A percentile compares a stretch with the other conserved stretches of the same genome.
phyloP scores from a whole-genome alignment of 192 early-diverging fungal genomes.

The Gonapodya prolifera region DNA sequence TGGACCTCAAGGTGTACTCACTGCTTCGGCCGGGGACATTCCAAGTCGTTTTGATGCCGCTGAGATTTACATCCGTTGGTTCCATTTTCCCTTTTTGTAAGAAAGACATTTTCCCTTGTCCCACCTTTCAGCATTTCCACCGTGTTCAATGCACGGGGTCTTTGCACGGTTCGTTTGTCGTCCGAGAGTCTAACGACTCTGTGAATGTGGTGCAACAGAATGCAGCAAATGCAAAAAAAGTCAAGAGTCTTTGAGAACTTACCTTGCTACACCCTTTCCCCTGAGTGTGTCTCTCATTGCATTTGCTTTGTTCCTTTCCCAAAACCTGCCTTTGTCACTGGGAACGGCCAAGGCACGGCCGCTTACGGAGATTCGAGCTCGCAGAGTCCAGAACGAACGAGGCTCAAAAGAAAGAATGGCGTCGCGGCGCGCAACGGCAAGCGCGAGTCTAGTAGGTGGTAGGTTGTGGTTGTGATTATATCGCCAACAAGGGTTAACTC shows the following conservation, averaged over 20 bases:
- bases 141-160: constrained; percentile 12
- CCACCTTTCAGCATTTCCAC: constrained; percentile 27
- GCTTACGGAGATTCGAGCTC: constrained; percentile 10
- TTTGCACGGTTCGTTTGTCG: neutral
- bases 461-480: neutral
- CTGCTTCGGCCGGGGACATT: constrained; percentile 29
- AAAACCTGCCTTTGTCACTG: constrained; percentile 6
- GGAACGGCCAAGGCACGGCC: neutral
- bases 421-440: constrained; percentile 40
- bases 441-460: constrained; percentile 12
- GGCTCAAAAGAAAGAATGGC: constrained; percentile 36
- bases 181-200: neutral
- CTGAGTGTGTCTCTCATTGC: constrained; percentile 19
- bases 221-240: constrained; percentile 3
- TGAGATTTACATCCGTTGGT: neutral
- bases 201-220: too few relatives aligned
- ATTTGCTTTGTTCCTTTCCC: constrained; percentile 27
- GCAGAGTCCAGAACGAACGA: constrained; percentile 29
- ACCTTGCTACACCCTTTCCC: constrained; percentile 21
- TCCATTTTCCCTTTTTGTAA: too few relatives aligned
- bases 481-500: neutral
- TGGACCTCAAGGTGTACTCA: constrained; percentile 5
- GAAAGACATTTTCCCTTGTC: too few relatives aligned
- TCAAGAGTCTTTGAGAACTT: constrained; percentile 14
- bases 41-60: constrained; percentile 28